Evolutionary conservation across 768 basidiomycete genomes (phyloP), one percentile per base, ranked within the genome.

Genomic region (Gloeopeniophorella convolvens): DNA sequence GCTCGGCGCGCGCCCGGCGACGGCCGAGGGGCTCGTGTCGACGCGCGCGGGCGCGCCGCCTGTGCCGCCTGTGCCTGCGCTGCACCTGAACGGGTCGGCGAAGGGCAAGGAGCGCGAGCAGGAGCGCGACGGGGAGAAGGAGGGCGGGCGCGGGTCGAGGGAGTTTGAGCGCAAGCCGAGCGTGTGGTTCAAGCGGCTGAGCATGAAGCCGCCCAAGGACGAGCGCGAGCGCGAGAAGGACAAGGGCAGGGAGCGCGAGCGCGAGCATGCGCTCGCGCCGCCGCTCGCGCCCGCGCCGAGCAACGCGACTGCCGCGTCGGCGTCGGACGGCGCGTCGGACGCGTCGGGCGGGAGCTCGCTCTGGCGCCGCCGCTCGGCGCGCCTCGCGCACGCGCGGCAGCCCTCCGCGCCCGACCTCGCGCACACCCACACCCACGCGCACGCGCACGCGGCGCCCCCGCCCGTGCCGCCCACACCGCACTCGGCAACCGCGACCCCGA

Each of bases 171-270:
- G 70, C 48, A 74, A 74, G 56, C 56, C 68, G 13, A 69, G 70
- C 31, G 55, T 60, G 3, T 82, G 80, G 79, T 79, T 79, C 57
- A 76, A 75, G 61, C 71, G 77, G 44, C 80, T 74, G 63, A 79
- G 74, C 57, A 62, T 76, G 50, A 55, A 50, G 34, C 37, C 42
- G 15, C 9, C 45, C 33, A 54, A 39, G 21, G 52, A 54, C 9
- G 52, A 48, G 31, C 52, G 52, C 12, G 52, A 56, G 23, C 50
- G 40, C 16, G 49, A 55, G 23, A 55, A 41, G 23, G 56, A 57
- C 27, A 57, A 54, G 36, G 30, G 3, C 32, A 53, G 48, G 30
- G 56, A 54, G 4, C 8, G 4, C 3, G 5, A 26, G 30, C 20
- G 30, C 31, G 18, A n/a, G n/a, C n/a, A n/a, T n/a, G 15, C 33